phyloP scores from a whole-genome alignment of 805 yeast genomes.

The Diddensiella caesifluorescens region DNA sequence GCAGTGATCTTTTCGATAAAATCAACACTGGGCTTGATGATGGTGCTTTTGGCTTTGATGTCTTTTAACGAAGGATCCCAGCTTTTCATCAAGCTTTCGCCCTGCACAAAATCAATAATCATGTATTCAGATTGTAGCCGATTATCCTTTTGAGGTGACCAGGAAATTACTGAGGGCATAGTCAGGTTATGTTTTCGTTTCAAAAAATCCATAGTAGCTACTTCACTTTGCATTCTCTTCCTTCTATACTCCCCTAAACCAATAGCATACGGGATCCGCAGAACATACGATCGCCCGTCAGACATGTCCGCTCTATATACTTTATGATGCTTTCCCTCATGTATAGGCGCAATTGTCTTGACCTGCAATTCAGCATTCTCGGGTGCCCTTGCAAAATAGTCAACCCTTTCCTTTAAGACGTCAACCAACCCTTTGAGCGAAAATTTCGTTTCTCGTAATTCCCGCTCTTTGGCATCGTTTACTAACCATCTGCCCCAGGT shows the following conservation, averaged over 20 bases:
- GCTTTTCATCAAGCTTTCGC: slow-evolving; percentile 75
- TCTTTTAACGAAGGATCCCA: slow-evolving; percentile 83
- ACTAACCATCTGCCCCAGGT: slow-evolving; percentile 95
- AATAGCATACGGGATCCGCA: slow-evolving; percentile 85
- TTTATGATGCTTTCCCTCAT: slow-evolving; percentile 93
- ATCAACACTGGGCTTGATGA: slow-evolving; percentile 67
- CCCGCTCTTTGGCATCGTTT: slow-evolving; percentile 70
- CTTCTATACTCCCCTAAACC: slow-evolving; percentile 53
- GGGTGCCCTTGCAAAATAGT: slow-evolving; percentile 32
- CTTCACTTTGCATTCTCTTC: slow-evolving; percentile 73
- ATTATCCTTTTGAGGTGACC: slow-evolving; percentile 60
- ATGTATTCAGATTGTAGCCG: slow-evolving; percentile 69
- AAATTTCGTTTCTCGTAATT: slow-evolving; percentile 71
- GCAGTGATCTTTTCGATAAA: slow-evolving; percentile 52
- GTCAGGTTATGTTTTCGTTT: slow-evolving; percentile 55
- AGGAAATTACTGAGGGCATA: slow-evolving; percentile 67
- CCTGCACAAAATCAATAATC: slow-evolving; percentile 72
- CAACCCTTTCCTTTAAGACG: slow-evolving; percentile 27
- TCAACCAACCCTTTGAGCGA: slow-evolving; percentile 69
- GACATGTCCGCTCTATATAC: slow-evolving; percentile 67
- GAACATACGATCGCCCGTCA: slow-evolving; percentile 52
- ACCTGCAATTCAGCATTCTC: slow-evolving; percentile 45
- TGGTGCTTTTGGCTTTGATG: slow-evolving; percentile 43
- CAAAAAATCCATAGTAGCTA: slow-evolving; percentile 86
- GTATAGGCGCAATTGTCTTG: slow-evolving; percentile 73